Conservation (phyloP, 2,329 filamentous ascomycete genomes). For the Botrytis porri region DNA sequence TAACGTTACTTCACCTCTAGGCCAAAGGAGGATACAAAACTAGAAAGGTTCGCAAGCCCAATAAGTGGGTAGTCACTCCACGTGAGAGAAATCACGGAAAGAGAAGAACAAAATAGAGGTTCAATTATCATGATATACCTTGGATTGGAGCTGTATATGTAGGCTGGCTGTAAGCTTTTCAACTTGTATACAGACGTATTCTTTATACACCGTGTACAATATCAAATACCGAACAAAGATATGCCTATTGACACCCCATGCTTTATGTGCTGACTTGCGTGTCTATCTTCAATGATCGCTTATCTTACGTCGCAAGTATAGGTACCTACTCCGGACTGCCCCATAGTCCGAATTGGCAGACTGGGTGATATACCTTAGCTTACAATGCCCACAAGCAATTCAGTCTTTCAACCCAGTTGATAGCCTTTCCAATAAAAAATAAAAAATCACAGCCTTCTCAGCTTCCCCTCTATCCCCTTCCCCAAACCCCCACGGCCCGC, state of each 20-base stretch:
- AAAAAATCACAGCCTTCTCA: background rate
- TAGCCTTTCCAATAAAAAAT: background rate
- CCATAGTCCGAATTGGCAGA: background rate
- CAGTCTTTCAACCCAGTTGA: background rate
- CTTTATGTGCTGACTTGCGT: background rate
- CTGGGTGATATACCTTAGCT: background rate
- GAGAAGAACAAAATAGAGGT: slow-evolving; percentile 63
- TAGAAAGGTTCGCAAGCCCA: slow-evolving; percentile 79
- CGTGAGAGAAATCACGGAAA: slow-evolving; percentile 89
- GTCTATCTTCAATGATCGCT: background rate
- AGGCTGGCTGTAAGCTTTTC: background rate
- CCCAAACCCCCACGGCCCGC: background rate
- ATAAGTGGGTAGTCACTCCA: slow-evolving; percentile 85
- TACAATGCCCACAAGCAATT: background rate
- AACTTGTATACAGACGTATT: background rate
- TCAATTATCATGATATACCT: background rate
- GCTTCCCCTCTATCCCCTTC: background rate
- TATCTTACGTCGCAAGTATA: background rate
- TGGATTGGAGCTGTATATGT: slow-evolving; percentile 2
- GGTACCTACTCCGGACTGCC: background rate
- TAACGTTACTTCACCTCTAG: slow-evolving; percentile 39
- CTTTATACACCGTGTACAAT: background rate
- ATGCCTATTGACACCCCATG: background rate
- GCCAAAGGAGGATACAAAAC: slow-evolving; percentile 92
- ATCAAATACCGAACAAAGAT: background rate